A percentile compares a stretch with the other conserved stretches of the same genome.
Conservation (phyloP, 805 yeast genomes). For the Sugiyamaella mastotermitis region DNA sequence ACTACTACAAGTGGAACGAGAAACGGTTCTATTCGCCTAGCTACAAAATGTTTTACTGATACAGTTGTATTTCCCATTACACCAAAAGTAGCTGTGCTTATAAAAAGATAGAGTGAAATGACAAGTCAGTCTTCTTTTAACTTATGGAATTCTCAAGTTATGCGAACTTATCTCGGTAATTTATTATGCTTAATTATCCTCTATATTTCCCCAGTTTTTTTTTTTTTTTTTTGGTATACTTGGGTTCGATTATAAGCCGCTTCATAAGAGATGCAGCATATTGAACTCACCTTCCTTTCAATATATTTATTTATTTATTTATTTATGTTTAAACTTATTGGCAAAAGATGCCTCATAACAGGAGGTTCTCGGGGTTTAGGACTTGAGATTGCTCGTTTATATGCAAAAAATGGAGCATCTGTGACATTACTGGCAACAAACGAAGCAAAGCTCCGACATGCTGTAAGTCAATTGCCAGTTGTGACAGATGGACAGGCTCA, state of each 20-base stretch:
- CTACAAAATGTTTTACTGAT: conserved; percentile 3
- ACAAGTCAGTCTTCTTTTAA: too few species aligned
- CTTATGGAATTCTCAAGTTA: too few species aligned
- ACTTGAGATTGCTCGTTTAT: conserved; percentile 42
- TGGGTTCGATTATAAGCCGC: too few species aligned
- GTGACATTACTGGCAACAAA: conserved; percentile 40
- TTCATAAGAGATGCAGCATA: too few species aligned
- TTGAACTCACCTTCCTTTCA: too few species aligned
- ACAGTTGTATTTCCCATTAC: neutral
- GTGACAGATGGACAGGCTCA: conserved; percentile 13
- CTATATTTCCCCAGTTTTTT: neutral
- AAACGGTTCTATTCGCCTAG: conserved; percentile 19
- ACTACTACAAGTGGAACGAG: conserved; percentile 21
- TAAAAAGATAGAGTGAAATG: too few species aligned
- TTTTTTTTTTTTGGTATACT: too few species aligned
- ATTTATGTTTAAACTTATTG: conserved; percentile 8
- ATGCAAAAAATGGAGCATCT: conserved; percentile 48
- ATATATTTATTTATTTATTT: too few species aligned
- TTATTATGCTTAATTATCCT: too few species aligned
- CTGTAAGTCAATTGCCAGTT: conserved; percentile 9
- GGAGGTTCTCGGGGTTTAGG: conserved; percentile 75
- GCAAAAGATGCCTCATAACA: conserved; percentile 35
- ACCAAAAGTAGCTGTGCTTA: neutral
- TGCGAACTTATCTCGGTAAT: too few species aligned
- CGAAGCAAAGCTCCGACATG: conserved; percentile 22